Evolutionary conservation across 1,139 yeast genomes (phyloP).

Genomic region (Yamadazyma trypodendri): DNA sequence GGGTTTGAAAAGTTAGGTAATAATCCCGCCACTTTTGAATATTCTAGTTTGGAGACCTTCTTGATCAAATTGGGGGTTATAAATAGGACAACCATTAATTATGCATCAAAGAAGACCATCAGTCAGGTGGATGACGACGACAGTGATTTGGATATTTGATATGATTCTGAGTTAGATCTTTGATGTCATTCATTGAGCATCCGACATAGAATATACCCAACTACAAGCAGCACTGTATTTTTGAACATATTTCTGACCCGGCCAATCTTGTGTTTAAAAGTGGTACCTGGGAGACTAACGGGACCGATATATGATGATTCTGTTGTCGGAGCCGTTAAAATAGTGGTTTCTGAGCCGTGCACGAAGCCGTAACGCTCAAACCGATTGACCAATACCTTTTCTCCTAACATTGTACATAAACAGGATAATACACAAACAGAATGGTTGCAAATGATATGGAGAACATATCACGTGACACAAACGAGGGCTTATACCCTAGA

Average conservation of each 20-base stretch:
- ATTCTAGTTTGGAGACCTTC: constrained; percentile 47
- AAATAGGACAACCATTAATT: constrained; percentile 33
- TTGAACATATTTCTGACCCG: too few relatives aligned
- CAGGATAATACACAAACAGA: background rate
- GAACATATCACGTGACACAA: constrained; percentile 1
- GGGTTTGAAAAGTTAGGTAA: constrained; percentile 66
- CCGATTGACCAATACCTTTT: constrained; percentile 15
- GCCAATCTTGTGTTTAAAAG: too few relatives aligned
- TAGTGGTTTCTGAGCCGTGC: constrained; percentile 3
- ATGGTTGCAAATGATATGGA: constrained; percentile 2
- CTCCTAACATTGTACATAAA: constrained; percentile 16
- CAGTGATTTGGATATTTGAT: constrained; percentile 38
- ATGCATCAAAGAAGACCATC: constrained; percentile 17
- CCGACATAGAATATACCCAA: background rate
- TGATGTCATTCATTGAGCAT: background rate
- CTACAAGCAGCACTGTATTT: background rate
- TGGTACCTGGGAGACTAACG: too few relatives aligned
- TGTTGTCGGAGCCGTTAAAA: background rate
- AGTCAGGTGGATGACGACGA: constrained; percentile 25
- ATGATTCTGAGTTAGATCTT: background rate
- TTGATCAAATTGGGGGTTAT: constrained; percentile 32
- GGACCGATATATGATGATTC: background rate
- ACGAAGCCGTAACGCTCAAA: constrained; percentile 9
- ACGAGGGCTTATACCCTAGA: background rate
- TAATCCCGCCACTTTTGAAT: constrained; percentile 25